Conservation (phyloP, 108 stramenopile genomes). For the Chaetoceros tenuissimus region DNA sequence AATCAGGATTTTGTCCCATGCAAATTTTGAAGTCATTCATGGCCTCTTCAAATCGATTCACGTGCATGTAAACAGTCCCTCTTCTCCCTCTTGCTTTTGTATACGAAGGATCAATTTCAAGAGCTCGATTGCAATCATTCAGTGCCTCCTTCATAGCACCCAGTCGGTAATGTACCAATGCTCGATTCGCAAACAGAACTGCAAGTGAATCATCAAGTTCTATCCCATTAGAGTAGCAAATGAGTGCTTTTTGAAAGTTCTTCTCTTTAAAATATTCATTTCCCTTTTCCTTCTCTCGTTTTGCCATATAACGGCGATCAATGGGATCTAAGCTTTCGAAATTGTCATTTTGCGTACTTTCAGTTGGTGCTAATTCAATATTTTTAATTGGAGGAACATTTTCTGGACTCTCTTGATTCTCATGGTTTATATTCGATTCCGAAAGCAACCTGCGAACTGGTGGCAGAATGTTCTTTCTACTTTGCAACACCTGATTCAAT, state of each 20-base stretch:
- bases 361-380: too few relatives aligned
- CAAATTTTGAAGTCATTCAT: constrained; percentile 23
- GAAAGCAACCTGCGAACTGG: too few relatives aligned
- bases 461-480: constrained; percentile 23
- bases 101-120: constrained; percentile 27
- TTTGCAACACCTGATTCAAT: not conserved
- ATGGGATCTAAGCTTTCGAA: too few relatives aligned
- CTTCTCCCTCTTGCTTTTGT: constrained; percentile 28
- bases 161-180: constrained; percentile 22
- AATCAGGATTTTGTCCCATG: not conserved
- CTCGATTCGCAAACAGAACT: constrained; percentile 32
- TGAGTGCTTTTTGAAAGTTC: constrained; percentile 31
- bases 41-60: constrained; percentile 23
- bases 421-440: too few relatives aligned
- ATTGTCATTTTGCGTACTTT: too few relatives aligned
- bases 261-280: constrained; percentile 43
- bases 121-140: constrained; percentile 30
- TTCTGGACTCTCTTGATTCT: too few relatives aligned
- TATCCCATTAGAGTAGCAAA: constrained; percentile 33
- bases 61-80: constrained; percentile 27
- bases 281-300: constrained; percentile 46
- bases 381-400: too few relatives aligned
- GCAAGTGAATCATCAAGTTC: constrained; percentile 14
- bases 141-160: constrained; percentile 17
- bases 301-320: too few relatives aligned